A percentile compares a stretch with the other conserved stretches of the same genome.
Evolutionary conservation across 805 yeast genomes (phyloP).

Genomic region (Wickerhamiella brachini): DNA sequence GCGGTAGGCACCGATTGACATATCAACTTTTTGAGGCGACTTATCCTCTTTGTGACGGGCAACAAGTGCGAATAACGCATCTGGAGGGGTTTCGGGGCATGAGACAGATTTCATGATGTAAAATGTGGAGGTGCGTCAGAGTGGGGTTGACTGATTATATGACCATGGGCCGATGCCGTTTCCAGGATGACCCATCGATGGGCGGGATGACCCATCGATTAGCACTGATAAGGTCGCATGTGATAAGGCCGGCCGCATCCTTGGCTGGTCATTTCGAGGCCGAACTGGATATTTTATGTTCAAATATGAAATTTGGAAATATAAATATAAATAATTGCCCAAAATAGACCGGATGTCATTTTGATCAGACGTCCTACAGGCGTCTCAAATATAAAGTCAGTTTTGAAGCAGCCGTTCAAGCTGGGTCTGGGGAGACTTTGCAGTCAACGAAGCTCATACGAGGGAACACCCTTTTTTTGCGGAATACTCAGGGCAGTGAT

Average conservation of each 20-base stretch:
- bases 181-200: background rate
- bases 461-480: background rate
- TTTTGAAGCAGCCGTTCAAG: too few relatives aligned
- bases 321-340: slow-evolving; percentile 11
- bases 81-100: slow-evolving; percentile 42
- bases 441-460: background rate
- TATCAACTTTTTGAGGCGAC: slow-evolving; percentile 32
- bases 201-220: background rate
- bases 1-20: slow-evolving; percentile 91
- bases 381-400: too few relatives aligned
- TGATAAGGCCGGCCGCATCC: too few relatives aligned
- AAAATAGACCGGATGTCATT: too few relatives aligned
- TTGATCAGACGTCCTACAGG: too few relatives aligned
- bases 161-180: background rate
- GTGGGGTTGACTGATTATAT: background rate
- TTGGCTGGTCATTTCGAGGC: too few relatives aligned
- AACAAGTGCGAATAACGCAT: slow-evolving; percentile 65
- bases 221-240: background rate
- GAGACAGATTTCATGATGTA: background rate
- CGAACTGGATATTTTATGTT: too few relatives aligned
- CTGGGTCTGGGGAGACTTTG: too few relatives aligned
- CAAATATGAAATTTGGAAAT: background rate
- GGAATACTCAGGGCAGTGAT: slow-evolving; percentile 26
- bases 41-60: slow-evolving; percentile 27
- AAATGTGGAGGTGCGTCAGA: background rate